These are phyloP conservation scores for Aphanocladium album DNA, from an alignment of 2,329 filamentous ascomycete species.

Conservation along the genomic window DNA sequence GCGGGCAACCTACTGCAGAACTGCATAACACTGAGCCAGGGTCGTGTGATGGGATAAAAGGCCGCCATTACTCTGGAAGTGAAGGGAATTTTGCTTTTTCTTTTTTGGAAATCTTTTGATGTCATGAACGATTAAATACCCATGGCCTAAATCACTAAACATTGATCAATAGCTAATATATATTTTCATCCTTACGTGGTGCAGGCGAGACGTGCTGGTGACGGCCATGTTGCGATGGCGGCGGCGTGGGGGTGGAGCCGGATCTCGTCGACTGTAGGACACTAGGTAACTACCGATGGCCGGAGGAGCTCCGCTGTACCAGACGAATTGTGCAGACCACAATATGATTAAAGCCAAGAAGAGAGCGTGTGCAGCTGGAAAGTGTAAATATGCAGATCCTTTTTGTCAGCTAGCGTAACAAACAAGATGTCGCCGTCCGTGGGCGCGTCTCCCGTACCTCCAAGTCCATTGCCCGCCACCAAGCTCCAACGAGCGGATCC, in stretches of 20 bases:
- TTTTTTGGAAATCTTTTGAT: not conserved
- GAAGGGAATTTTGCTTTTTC: too few species aligned
- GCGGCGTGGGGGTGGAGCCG: not conserved
- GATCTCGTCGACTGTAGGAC: not conserved
- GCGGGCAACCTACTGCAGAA: slow-evolving; percentile 74
- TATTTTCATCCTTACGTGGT: not conserved
- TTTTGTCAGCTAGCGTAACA: too few species aligned
- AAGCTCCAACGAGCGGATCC: not conserved
- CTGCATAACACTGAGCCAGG: slow-evolving; percentile 60
- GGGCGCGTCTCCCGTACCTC: too few species aligned
- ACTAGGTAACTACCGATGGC: not conserved
- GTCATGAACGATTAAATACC: not conserved
- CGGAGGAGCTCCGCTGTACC: not conserved
- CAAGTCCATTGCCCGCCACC: too few species aligned
- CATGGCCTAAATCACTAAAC: not conserved
- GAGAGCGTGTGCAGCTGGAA: too few species aligned
- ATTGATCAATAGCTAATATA: not conserved
- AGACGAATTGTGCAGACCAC: not conserved
- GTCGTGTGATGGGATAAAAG: slow-evolving; percentile 25
- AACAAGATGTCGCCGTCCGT: too few species aligned
- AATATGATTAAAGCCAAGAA: too few species aligned
- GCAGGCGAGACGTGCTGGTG: not conserved
- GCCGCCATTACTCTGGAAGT: not conserved
- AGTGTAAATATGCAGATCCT: too few species aligned
- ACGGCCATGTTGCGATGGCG: not conserved